phyloP scores from a whole-genome alignment of 257 asterid genomes.

The Linderniella brevidens region DNA sequence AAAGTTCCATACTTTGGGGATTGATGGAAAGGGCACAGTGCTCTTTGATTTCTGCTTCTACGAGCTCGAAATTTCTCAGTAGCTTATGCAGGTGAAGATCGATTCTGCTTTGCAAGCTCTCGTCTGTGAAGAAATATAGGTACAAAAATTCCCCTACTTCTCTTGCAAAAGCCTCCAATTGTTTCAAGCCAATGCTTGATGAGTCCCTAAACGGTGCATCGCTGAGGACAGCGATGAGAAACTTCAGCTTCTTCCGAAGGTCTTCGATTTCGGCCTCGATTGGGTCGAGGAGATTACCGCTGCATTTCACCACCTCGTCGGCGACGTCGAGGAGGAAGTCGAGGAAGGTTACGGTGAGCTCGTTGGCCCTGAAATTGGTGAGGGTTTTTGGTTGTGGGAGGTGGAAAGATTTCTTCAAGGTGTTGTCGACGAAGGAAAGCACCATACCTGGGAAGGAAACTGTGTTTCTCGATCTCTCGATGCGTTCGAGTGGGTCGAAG shows the following conservation, averaged over 20 bases:
- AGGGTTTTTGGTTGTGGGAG: not conserved
- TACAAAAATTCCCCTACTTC: slow-evolving; percentile 6
- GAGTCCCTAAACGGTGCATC: slow-evolving; percentile 8
- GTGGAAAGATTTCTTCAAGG: slow-evolving; percentile 6
- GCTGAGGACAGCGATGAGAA: slow-evolving; percentile 11
- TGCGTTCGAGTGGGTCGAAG: slow-evolving; percentile 2
- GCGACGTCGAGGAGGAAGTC: slow-evolving; percentile 11
- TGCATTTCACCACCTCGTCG: slow-evolving; percentile 5
- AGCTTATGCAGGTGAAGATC: not conserved
- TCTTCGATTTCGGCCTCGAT: slow-evolving; percentile 4
- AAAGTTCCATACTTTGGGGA: not conserved
- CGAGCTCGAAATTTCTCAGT: slow-evolving; percentile 4
- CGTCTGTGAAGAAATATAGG: slow-evolving; percentile 11
- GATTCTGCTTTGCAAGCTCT: not conserved
- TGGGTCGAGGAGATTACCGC: not conserved
- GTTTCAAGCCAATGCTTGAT: slow-evolving; percentile 1
- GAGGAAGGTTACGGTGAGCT: slow-evolving; percentile 9
- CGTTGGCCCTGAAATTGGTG: slow-evolving; percentile 6
- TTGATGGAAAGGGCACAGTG: slow-evolving; percentile 5
- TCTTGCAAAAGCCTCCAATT: slow-evolving; percentile 6
- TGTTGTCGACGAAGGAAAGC: slow-evolving; percentile 4
- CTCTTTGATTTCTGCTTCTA: slow-evolving; percentile 5
- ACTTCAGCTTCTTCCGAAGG: slow-evolving; percentile 7
- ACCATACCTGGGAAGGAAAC: slow-evolving; percentile 8
- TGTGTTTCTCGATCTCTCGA: slow-evolving; percentile 8